Evolutionary conservation across 108 stramenopile genomes (phyloP).

Genomic region (Fragilariopsis cylindrus): DNA sequence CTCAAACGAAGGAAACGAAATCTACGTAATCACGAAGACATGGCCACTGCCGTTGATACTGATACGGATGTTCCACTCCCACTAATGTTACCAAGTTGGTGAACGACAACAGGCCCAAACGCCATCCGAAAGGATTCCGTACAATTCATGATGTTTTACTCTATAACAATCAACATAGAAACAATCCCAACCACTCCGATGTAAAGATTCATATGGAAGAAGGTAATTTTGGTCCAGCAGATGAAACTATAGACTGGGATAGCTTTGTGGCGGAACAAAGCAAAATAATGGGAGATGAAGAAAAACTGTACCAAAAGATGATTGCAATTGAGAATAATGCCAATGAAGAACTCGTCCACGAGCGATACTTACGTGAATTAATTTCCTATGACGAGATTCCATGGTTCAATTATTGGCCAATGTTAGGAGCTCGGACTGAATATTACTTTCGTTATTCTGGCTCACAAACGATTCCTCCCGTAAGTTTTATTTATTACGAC

Average conservation of each 20-base stretch:
- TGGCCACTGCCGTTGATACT: background rate
- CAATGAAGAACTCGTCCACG: slow-evolving; percentile 10
- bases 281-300: slow-evolving; percentile 17
- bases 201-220: slow-evolving; percentile 26
- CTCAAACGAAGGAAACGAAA: slow-evolving; percentile 1
- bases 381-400: slow-evolving; percentile 8
- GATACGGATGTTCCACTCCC: background rate
- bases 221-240: slow-evolving; percentile 19
- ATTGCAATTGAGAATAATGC: slow-evolving; percentile 1
- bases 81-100: background rate
- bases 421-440: slow-evolving; percentile 37
- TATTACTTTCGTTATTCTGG: slow-evolving; percentile 31
- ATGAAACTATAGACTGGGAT: slow-evolving; percentile 30
- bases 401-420: slow-evolving; percentile 42
- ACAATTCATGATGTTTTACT: slow-evolving; percentile 22
- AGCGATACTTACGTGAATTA: slow-evolving; percentile 16
- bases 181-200: slow-evolving; percentile 19
- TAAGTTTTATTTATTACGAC: no score
- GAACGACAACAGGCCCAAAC: background rate
- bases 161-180: slow-evolving; percentile 16
- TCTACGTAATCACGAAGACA: background rate
- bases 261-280: slow-evolving; percentile 11
- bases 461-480: slow-evolving; percentile 42
- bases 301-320: slow-evolving; percentile 15
- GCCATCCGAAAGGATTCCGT: slow-evolving; percentile 12